Conservation (phyloP, 768 basidiomycete species). For the Auriscalpium orientale region DNA sequence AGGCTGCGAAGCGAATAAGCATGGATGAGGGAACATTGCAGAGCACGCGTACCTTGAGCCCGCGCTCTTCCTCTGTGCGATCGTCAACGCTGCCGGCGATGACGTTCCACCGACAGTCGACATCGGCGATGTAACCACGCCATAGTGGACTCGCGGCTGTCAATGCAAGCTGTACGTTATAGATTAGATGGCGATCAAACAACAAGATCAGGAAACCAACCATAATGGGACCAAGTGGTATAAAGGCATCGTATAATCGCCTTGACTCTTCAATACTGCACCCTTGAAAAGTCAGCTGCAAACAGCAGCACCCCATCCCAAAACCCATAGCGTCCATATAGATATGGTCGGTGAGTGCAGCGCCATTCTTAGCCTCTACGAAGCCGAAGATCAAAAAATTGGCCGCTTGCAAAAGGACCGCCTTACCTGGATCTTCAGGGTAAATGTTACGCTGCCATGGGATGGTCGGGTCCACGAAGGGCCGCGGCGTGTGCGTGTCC, state of each 20-base stretch:
- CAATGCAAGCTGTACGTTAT: conserved; percentile 63
- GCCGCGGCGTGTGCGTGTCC: conserved; percentile 78
- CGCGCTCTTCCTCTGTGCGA: conserved; percentile 91
- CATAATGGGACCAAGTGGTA: conserved; percentile 93
- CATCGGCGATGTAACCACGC: conserved; percentile 91
- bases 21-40: too few species aligned
- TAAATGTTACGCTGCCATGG: conserved; percentile 81
- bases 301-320: conserved; percentile 98
- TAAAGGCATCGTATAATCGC: conserved; percentile 91
- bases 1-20: conserved; percentile 41
- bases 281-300: conserved; percentile 96
- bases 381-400: neutral
- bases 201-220: conserved; percentile 33
- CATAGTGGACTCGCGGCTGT: conserved; percentile 93
- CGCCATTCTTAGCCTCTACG: conserved; percentile 82
- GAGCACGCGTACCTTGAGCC: conserved; percentile 50
- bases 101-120: conserved; percentile 98
- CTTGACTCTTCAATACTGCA: conserved; percentile 90
- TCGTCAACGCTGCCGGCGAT: conserved; percentile 99
- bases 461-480: conserved; percentile 90
- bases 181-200: too few species aligned
- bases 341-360: conserved; percentile 84
- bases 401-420: neutral
- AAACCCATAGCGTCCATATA: conserved; percentile 99
- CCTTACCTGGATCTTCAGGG: conserved; percentile 73